These are phyloP conservation scores for Ustilago curta DNA, from an alignment of 1,284 basidiomycete genomes.

Conservation along the genomic window DNA sequence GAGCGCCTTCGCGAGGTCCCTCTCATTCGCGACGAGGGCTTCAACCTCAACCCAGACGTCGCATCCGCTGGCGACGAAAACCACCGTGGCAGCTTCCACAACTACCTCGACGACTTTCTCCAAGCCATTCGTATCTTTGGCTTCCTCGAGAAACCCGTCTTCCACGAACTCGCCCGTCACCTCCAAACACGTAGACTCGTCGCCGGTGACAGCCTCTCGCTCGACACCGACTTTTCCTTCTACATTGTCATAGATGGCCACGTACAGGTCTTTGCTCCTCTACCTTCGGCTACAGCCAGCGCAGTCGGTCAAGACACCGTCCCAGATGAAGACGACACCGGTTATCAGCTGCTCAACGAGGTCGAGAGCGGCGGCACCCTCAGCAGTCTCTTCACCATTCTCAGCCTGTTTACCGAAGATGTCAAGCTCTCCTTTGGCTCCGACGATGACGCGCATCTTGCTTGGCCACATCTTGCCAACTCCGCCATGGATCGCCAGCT, in stretches of 20 bases:
- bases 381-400: constrained; percentile 94
- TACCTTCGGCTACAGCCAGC: constrained; percentile 32
- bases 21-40: constrained; percentile 62
- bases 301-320: constrained; percentile 19
- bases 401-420: constrained; percentile 95
- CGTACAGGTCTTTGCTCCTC: constrained; percentile 67
- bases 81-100: constrained; percentile 64
- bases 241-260: constrained; percentile 69
- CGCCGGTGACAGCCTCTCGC: constrained; percentile 64
- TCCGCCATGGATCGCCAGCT: constrained; percentile 25
- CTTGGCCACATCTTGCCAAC: constrained; percentile 8
- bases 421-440: constrained; percentile 79
- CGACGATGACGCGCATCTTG: constrained; percentile 39
- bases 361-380: constrained; percentile 76
- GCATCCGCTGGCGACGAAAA: constrained; percentile 53
- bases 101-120: constrained; percentile 68
- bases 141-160: constrained; percentile 68
- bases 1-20: constrained; percentile 66
- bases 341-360: constrained; percentile 67
- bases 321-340: constrained; percentile 60
- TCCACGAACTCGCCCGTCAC: constrained; percentile 68
- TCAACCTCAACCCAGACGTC: constrained; percentile 65
- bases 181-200: constrained; percentile 66
- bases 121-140: constrained; percentile 69
- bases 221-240: constrained; percentile 66